A percentile compares a stretch with the other conserved stretches of the same genome.
Conservation (phyloP, 1,284 basidiomycete genomes). For the Ceratorhiza oryzae-sativae region DNA sequence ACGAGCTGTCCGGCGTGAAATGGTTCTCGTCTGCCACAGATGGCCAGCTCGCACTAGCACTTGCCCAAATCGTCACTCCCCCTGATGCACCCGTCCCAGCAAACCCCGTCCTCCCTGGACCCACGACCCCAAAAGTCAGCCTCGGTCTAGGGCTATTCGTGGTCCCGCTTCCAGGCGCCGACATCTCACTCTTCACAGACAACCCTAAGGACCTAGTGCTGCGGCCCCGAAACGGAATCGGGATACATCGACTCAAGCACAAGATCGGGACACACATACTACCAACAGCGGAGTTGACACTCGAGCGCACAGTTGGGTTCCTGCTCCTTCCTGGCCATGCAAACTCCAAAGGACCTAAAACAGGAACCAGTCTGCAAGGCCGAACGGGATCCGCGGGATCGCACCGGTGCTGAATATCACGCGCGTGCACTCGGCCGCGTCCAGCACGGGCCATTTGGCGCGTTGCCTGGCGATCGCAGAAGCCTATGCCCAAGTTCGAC, state of each 20-base stretch:
- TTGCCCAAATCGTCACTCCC: slow-evolving; percentile 78
- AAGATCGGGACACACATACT: slow-evolving; percentile 80
- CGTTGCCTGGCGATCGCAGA: slow-evolving; percentile 69
- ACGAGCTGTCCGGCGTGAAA: slow-evolving; percentile 73
- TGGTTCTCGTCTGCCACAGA: slow-evolving; percentile 88
- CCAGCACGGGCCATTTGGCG: slow-evolving; percentile 65
- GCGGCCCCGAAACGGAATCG: slow-evolving; percentile 66
- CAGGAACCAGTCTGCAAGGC: not conserved
- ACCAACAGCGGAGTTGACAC: slow-evolving; percentile 78
- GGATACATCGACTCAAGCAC: slow-evolving; percentile 76
- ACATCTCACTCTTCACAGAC: slow-evolving; percentile 26
- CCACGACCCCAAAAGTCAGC: slow-evolving; percentile 46
- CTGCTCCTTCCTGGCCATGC: slow-evolving; percentile 53
- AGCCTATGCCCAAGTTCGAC: slow-evolving; percentile 65
- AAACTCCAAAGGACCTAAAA: not conserved
- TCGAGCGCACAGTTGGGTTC: slow-evolving; percentile 68
- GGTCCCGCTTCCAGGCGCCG: slow-evolving; percentile 47
- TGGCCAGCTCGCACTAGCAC: slow-evolving; percentile 70
- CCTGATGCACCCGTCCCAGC: slow-evolving; percentile 62
- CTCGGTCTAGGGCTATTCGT: slow-evolving; percentile 45
- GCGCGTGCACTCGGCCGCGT: slow-evolving; percentile 70
- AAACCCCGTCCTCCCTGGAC: slow-evolving; percentile 54
- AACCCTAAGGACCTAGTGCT: slow-evolving; percentile 33
- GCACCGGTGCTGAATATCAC: slow-evolving; percentile 79
- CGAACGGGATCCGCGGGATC: slow-evolving; percentile 48